These are phyloP conservation scores for Candolleomyces efflorescens DNA, from an alignment of 768 basidiomycete genomes.

Conservation along the genomic window DNA sequence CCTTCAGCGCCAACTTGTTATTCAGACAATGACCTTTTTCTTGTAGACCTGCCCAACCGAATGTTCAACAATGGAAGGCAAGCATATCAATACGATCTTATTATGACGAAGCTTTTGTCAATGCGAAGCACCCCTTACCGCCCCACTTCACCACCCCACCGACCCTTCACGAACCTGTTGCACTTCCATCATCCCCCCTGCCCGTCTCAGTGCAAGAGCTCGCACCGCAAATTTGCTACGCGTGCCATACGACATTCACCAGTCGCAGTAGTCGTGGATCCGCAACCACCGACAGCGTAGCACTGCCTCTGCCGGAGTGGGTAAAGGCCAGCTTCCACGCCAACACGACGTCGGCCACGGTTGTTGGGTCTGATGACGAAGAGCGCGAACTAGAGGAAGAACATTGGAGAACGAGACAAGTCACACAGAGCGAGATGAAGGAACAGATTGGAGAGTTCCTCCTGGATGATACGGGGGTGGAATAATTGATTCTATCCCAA, in stretches of 20 bases:
- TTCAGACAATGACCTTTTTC: not conserved
- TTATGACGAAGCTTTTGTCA: constrained; percentile 20
- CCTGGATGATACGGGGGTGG: constrained; percentile 19
- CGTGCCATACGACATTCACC: constrained; percentile 57
- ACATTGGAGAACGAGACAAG: constrained; percentile 26
- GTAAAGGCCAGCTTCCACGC: constrained; percentile 14
- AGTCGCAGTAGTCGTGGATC: constrained; percentile 48
- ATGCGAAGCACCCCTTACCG: constrained; percentile 19
- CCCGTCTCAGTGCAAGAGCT: constrained; percentile 23
- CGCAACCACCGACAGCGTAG: constrained; percentile 10
- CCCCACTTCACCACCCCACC: constrained; percentile 21
- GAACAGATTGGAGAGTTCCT: constrained; percentile 35
- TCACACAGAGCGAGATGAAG: constrained; percentile 33
- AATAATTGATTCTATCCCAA: too few species aligned
- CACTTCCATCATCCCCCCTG: constrained; percentile 4
- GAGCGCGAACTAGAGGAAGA: constrained; percentile 30
- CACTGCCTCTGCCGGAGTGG: constrained; percentile 37
- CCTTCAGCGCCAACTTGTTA: not conserved
- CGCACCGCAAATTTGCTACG: constrained; percentile 50
- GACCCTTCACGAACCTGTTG: constrained; percentile 12
- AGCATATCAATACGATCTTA: constrained; percentile 68
- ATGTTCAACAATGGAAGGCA: constrained; percentile 69
- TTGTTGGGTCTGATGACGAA: constrained; percentile 15
- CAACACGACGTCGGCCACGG: not conserved
- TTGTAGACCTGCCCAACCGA: constrained; percentile 57